Base-by-base conservation (phyloP, 768 basidiomycete genomes). In the Russula sp. region DNA sequence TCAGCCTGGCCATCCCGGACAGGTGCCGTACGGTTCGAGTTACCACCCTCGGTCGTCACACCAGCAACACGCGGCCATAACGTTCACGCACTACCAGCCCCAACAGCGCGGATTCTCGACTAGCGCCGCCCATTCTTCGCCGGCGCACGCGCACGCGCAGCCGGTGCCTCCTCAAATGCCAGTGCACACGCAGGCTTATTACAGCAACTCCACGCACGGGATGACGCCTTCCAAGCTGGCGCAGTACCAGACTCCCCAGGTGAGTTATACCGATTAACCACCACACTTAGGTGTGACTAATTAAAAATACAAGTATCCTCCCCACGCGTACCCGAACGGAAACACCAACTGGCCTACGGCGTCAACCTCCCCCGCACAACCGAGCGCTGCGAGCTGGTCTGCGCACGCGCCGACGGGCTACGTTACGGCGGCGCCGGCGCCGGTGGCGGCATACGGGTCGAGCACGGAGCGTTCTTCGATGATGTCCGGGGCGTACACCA, bases 51-150 rank as follows among this genome's bases (percentile, higher is more conserved):
- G 49, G 10, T 20, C 63, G 20, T 48, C 56, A 13, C 48, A 64
- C 10, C 59, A 50, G 35, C 61, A 53, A 5, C 65, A 66, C 57
- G 16, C 58, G 22, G 61, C 61, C n/a, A 57, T 68, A 44, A 68
- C 67, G 2, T 68, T 66, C 22, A 34, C 65, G 20, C 67, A 68
- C 51, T 68, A 68, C 47, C 67, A 68, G 44, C 67, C 67, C 8
- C 66, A 68, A 35, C 65, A 66, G 7, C 67, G 45, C 6, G 65
- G 65, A 37, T 68, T 66, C 10, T 58, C 65, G 18, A 55, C 31
- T n/a, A 47, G 48, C 22, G 42, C 31, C 40, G 44, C 49, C 34
- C 62, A 55, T 60, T 42, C 60, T 8, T 55, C 35, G 10, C 11
- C 48, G 27, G 27, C 42, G 14, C 51, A 68, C 39, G 54, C 57